Conservation (phyloP, 345 rosid species). For the Reutealis trisperma region DNA sequence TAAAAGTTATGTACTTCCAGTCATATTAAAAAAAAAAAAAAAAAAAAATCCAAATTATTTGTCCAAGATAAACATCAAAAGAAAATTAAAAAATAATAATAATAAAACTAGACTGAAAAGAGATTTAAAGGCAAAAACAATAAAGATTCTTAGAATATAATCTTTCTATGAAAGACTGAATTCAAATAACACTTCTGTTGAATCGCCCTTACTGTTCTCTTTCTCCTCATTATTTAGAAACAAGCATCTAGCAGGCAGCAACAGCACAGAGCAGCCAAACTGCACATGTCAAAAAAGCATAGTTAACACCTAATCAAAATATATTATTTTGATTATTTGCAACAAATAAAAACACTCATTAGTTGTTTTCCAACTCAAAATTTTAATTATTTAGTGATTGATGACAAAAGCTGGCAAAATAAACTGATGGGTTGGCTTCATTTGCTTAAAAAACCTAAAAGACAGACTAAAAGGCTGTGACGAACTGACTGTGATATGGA, state of each 20-base stretch:
- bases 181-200: not conserved
- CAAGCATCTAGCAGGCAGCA: constrained; percentile 39
- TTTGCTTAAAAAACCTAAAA: not conserved
- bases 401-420: not conserved
- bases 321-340: not conserved
- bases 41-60: constrained; percentile 10
- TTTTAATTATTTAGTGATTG: not conserved
- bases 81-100: not conserved
- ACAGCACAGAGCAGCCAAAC: constrained; percentile 40
- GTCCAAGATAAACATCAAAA: not conserved
- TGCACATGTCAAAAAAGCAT: constrained; percentile 2
- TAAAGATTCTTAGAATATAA: not conserved
- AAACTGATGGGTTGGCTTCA: not conserved
- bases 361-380: not conserved
- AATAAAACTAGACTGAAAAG: not conserved
- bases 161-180: too few species aligned
- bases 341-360: not conserved
- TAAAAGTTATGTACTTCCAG: not conserved
- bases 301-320: not conserved
- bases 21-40: not conserved
- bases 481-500: too few species aligned
- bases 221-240: constrained; percentile 10
- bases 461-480: not conserved
- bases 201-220: not conserved
- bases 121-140: not conserved